Percentiles rank a stretch among this genome's conserved stretches.
phyloP scores from a whole-genome alignment of 1,284 basidiomycete genomes.

The Irpex rosettiformis region DNA sequence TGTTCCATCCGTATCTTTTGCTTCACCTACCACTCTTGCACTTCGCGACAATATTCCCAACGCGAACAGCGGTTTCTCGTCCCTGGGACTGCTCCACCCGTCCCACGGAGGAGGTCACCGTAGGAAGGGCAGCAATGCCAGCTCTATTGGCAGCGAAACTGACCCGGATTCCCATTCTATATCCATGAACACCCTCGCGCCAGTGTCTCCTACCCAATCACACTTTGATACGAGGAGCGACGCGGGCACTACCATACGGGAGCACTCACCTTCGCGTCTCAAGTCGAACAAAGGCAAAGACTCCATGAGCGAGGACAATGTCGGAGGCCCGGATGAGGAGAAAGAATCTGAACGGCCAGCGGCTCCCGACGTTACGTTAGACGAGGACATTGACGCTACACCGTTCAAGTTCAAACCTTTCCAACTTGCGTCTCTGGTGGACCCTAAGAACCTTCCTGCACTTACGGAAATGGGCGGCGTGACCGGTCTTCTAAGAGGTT shows the following conservation, averaged over 20 bases:
- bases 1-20: slow-evolving; percentile 47
- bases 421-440: slow-evolving; percentile 81
- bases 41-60: slow-evolving; percentile 74
- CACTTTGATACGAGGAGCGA: slow-evolving; percentile 32
- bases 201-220: slow-evolving; percentile 35
- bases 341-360: slow-evolving; percentile 30
- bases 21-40: slow-evolving; percentile 44
- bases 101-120: slow-evolving; percentile 31
- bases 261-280: slow-evolving; percentile 18
- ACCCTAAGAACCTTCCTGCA: slow-evolving; percentile 77
- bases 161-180: slow-evolving; percentile 33
- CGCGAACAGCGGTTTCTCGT: slow-evolving; percentile 48
- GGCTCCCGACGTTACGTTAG: slow-evolving; percentile 41
- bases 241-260: slow-evolving; percentile 24
- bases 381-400: slow-evolving; percentile 62
- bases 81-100: slow-evolving; percentile 53
- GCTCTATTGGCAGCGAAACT: slow-evolving; percentile 34
- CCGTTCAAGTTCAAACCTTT: slow-evolving; percentile 75
- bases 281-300: slow-evolving; percentile 24
- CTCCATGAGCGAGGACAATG: slow-evolving; percentile 10
- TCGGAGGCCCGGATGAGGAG: slow-evolving; percentile 24
- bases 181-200: slow-evolving; percentile 24
- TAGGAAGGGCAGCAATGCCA: slow-evolving; percentile 46
- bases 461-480: slow-evolving; percentile 77
- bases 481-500: slow-evolving; percentile 61